These are phyloP conservation scores for Rhodotorula diobovata DNA, from an alignment of 768 basidiomycete genomes.

Conservation along the genomic window DNA sequence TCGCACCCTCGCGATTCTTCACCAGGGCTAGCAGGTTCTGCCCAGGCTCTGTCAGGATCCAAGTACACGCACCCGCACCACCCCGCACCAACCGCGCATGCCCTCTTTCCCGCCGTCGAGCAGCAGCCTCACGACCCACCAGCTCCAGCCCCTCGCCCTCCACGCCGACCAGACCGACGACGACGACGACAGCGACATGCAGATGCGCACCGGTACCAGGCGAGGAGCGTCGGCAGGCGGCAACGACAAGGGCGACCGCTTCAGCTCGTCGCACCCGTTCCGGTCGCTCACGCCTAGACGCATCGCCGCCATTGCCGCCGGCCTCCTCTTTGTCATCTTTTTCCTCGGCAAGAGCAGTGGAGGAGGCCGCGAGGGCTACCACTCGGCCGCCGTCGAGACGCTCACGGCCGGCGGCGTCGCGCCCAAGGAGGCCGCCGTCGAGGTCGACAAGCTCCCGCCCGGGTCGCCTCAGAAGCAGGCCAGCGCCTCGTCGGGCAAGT, in stretches of 20 bases:
- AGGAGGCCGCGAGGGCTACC: neutral
- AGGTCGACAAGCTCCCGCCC: conserved; percentile 28
- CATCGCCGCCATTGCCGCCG: conserved; percentile 32
- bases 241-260: neutral
- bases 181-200: conserved; percentile 21
- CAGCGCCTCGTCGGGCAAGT: conserved; percentile 5
- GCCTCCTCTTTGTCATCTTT: conserved; percentile 34
- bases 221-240: too few relatives aligned
- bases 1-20: too few relatives aligned
- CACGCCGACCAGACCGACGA: conserved; percentile 1
- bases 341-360: conserved; percentile 33
- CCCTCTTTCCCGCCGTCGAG: neutral
- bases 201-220: conserved; percentile 11
- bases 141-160: neutral
- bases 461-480: conserved; percentile 31
- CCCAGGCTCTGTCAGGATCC: too few relatives aligned
- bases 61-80: neutral
- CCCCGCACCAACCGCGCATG: neutral
- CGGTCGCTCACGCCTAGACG: conserved; percentile 31
- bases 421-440: conserved; percentile 9
- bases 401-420: neutral
- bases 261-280: conserved; percentile 10
- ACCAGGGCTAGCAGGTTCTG: too few relatives aligned
- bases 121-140: neutral
- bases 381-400: neutral